These are phyloP conservation scores for Peltaster fructicola DNA, from an alignment of 2,329 filamentous ascomycete genomes.

Conservation along the genomic window DNA sequence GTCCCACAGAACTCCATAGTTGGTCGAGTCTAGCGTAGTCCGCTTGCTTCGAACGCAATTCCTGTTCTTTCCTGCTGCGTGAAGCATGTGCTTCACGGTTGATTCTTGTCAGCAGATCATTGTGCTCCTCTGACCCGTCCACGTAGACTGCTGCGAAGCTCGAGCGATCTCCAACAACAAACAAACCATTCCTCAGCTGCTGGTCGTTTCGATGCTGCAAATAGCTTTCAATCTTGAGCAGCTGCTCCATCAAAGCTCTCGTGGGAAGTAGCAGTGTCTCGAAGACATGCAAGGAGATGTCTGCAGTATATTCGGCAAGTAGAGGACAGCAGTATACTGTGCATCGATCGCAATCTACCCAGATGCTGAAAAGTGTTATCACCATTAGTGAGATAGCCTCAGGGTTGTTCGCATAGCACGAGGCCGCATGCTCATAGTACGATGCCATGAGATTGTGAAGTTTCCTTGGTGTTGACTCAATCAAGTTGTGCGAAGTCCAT, in stretches of 20 bases:
- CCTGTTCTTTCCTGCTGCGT: slow-evolving; percentile 23
- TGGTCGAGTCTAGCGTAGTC: slow-evolving; percentile 22
- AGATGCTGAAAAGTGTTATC: slow-evolving; percentile 39
- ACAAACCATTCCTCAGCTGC: too few relatives aligned
- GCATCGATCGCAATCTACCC: slow-evolving; percentile 38
- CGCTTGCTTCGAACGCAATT: slow-evolving; percentile 15
- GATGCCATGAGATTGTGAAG: slow-evolving; percentile 5
- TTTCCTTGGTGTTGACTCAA: slow-evolving; percentile 3
- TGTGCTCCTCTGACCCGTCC: slow-evolving; percentile 12
- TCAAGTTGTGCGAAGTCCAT: slow-evolving; percentile 4
- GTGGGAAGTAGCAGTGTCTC: slow-evolving; percentile 37
- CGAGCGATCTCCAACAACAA: slow-evolving; percentile 16
- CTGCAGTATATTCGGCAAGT: slow-evolving; percentile 33
- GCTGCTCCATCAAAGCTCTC: slow-evolving; percentile 30
- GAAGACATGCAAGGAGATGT: slow-evolving; percentile 32
- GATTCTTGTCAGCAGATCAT: slow-evolving; percentile 18
- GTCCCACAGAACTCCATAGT: too few relatives aligned
- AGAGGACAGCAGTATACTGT: slow-evolving; percentile 28
- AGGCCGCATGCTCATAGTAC: slow-evolving; percentile 9
- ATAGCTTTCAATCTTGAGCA: slow-evolving; percentile 34
- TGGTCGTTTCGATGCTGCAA: slow-evolving; percentile 26
- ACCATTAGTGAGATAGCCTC: slow-evolving; percentile 36
- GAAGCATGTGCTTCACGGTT: slow-evolving; percentile 14
- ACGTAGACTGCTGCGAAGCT: slow-evolving; percentile 31
- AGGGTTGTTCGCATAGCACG: slow-evolving; percentile 26